Conservation (phyloP, 805 yeast species). For the Wickerhamomyces xylosicus region DNA sequence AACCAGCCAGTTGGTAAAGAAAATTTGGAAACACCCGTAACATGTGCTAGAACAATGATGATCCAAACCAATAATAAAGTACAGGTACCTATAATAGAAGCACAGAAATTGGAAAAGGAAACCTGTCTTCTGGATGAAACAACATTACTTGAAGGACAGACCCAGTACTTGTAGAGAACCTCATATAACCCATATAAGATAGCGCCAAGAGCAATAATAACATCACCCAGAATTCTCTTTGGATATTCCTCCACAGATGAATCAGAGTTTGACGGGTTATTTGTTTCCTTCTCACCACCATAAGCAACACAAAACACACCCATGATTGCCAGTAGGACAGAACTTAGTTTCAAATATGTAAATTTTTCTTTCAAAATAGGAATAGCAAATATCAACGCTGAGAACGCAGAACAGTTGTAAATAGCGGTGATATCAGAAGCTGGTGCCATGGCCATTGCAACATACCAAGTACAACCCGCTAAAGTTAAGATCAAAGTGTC, state of each 20-base stretch:
- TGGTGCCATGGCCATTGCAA: constrained; percentile 70
- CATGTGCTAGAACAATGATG: constrained; percentile 36
- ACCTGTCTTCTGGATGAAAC: constrained; percentile 61
- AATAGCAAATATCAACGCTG: constrained; percentile 78
- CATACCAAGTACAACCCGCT: constrained; percentile 82
- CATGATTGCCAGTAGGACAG: constrained; percentile 60
- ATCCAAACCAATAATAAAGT: constrained; percentile 42
- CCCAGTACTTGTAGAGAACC: constrained; percentile 64
- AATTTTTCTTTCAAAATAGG: constrained; percentile 60
- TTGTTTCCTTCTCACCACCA: constrained; percentile 27
- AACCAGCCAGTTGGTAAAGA: constrained; percentile 33
- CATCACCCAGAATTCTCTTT: constrained; percentile 54
- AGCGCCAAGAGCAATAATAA: constrained; percentile 65
- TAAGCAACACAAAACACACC: constrained; percentile 81
- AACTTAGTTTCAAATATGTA: constrained; percentile 47
- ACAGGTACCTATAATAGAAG: constrained; percentile 53
- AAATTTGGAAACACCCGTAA: constrained; percentile 48
- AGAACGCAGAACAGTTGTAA: constrained; percentile 82
- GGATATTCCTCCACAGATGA: no score
- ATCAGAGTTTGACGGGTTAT: constrained; percentile 4
- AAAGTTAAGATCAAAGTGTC: constrained; percentile 51
- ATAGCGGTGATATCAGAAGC: constrained; percentile 86
- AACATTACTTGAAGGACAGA: constrained; percentile 63
- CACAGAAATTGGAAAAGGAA: constrained; percentile 70
- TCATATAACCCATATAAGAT: constrained; percentile 74